Conservation (phyloP, 257 asterid genomes). For the Plantago elongata region DNA sequence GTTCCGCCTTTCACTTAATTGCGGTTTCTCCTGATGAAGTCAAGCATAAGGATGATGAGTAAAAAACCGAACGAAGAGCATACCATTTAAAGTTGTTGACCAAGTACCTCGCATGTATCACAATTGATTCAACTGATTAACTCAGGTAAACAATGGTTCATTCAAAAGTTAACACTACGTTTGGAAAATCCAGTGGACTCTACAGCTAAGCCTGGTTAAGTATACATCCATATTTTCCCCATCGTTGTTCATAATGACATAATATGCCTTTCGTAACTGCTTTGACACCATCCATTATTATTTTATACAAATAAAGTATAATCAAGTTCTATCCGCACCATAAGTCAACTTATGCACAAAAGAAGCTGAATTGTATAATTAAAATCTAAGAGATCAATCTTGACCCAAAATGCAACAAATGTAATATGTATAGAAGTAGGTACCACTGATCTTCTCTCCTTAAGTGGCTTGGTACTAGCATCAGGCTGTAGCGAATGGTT, state of each 20-base stretch:
- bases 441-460: constrained; percentile 37
- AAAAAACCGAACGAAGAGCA: no score
- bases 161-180: not conserved
- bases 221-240: no score
- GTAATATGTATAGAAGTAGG: constrained; percentile 1
- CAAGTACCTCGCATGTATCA: not conserved
- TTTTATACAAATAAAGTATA: not conserved
- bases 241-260: not conserved
- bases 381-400: not conserved
- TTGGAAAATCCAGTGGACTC: no score
- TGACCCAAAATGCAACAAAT: not conserved
- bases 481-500: constrained; percentile 35
- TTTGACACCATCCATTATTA: not conserved
- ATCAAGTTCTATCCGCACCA: not conserved
- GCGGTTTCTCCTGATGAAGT: constrained; percentile 35
- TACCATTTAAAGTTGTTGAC: not conserved
- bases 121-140: not conserved
- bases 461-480: constrained; percentile 25
- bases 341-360: not conserved
- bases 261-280: not conserved
- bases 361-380: not conserved
- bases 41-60: not conserved
- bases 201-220: no score
- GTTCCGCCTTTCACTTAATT: constrained; percentile 28
- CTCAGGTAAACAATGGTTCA: not conserved